Percentiles rank a stretch among this genome's conserved stretches.
phyloP scores from a whole-genome alignment of 164 flowering plant genomes.

The Umbilicus rupestris region DNA sequence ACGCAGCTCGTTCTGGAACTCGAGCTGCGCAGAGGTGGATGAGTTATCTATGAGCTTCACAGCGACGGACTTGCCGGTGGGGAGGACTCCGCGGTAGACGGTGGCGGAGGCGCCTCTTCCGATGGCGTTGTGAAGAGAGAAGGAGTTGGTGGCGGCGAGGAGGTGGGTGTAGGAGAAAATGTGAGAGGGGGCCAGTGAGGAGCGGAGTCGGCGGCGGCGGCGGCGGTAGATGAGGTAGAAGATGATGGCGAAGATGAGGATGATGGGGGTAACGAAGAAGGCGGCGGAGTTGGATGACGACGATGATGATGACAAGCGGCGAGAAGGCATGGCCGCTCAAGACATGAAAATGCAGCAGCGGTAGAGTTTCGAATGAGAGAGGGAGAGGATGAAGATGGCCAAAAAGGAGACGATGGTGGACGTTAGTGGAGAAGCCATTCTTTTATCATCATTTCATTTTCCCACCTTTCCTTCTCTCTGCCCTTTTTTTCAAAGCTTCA shows the following conservation, averaged over 20 bases:
- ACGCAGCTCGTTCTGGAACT: slow-evolving; percentile 87
- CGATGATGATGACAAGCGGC: neutral
- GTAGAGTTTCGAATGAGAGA: neutral
- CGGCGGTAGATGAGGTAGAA: neutral
- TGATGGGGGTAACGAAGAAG: neutral
- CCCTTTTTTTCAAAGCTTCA: too few species aligned
- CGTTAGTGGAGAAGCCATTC: neutral
- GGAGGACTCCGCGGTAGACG: slow-evolving; percentile 4
- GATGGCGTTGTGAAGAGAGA: neutral
- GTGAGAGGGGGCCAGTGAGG: neutral
- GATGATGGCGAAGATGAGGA: neutral
- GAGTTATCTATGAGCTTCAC: neutral
- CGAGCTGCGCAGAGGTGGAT: slow-evolving; percentile 11
- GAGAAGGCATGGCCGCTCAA: neutral
- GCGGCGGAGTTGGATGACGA: neutral
- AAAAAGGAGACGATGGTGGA: neutral
- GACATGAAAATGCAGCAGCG: neutral
- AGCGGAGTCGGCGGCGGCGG: neutral
- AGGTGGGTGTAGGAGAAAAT: neutral
- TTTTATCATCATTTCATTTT: neutral
- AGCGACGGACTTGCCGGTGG: neutral
- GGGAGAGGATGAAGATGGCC: slow-evolving; percentile 4
- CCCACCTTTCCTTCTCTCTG: too few species aligned
- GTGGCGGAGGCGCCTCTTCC: neutral
- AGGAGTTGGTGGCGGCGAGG: slow-evolving; percentile 5